Evolutionary conservation across 2,329 filamentous ascomycete species (phyloP), one percentile per base, ranked within the genome.

Genomic region (Aspergillus sp.): DNA sequence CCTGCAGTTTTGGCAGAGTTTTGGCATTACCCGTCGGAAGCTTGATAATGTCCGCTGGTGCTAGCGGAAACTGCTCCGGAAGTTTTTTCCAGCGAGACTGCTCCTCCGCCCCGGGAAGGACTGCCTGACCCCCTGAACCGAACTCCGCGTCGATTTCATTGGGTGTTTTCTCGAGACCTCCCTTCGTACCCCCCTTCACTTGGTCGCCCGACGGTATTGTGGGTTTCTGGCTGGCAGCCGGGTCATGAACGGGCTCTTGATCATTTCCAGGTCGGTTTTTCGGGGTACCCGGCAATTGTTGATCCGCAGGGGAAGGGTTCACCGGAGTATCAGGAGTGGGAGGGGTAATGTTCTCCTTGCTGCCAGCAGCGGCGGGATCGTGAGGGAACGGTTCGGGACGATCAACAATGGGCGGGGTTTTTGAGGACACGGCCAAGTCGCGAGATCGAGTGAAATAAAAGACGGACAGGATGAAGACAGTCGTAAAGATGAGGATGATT

Each of bases 11-110:
- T 2, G 89, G 88, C 11, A 96, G 84, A 2, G 75, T 54, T 57
- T 81, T 83, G 3, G 88, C 77, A 27, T 76, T 75, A 34, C 82
- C 87, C 1, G 81, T 84, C 2, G 93, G 93, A 28, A 97, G 74
- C 36, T 74, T 73, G 45, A 90, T 90, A 43, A 95, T 72, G 12
- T 85, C 83, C 45, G 82, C 79, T 3, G 76, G 67, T 6, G 82
- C 73, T 2, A 97, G 69, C 1, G 93, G 90, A 67, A 87, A 97
- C 60, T 86, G 77, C 62, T 95, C 89, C 3, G 75, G 70, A 49
- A 80, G 76, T 63, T 85, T 88, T 44, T 70, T 70, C 91, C 91
- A 97, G 57, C 90, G 84, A 28, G 82, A 66, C 7, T 33, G 37
- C 10, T 11, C 9, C 50, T 48, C 37, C 50, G 28, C 27, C 59